Evolutionary conservation across 1,284 basidiomycete species (phyloP), one percentile per base, ranked within the genome.

Genomic region (Nidula niveotomentosa): DNA sequence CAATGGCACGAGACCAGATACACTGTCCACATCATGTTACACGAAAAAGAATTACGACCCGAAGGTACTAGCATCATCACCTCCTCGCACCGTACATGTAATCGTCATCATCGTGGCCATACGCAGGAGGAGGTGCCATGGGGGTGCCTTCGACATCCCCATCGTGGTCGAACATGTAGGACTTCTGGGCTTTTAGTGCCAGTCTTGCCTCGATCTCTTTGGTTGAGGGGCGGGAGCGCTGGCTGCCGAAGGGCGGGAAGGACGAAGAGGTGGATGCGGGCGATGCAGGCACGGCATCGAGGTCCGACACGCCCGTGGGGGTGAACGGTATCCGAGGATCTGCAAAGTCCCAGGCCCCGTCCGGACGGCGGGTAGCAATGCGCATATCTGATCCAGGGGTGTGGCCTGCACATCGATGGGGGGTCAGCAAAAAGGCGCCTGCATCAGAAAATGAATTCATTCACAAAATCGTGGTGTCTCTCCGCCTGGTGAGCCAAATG

Each of bases 291-390:
- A 63, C 48, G 33, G 67, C 62, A n/a, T 71, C 68, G 43, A 73
- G 55, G 18, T 74, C 73, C 5, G 62, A 62, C 3, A 74, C 63
- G 8, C 74, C 72, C 8, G 56, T 43, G 2, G 75, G 73, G 36
- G 66, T 67, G 60, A 76, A 75, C 2, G 73, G 71, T 9, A 69
- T 65, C 18, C 68, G 64, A 4, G 75, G 69, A 51, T 74, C 70
- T 7, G 69, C 61, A 54, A 79, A 77, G 41, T 75, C 69, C 77
- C 76, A 79, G 54, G 70, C 72, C 8, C 77, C 77, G 55, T 78
- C 75, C 18, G 71, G 63, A 47, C 72, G 65, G 51, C 76, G 70
- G 36, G 67, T 57, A 1, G 77, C 76, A 37, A 77, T 75, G 9
- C 76, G 76, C 77, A 79, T 78, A 56, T 76, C 71, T 39, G 65